phyloP scores from a whole-genome alignment of 331 rosid genomes.

The Cydonia oblonga region DNA sequence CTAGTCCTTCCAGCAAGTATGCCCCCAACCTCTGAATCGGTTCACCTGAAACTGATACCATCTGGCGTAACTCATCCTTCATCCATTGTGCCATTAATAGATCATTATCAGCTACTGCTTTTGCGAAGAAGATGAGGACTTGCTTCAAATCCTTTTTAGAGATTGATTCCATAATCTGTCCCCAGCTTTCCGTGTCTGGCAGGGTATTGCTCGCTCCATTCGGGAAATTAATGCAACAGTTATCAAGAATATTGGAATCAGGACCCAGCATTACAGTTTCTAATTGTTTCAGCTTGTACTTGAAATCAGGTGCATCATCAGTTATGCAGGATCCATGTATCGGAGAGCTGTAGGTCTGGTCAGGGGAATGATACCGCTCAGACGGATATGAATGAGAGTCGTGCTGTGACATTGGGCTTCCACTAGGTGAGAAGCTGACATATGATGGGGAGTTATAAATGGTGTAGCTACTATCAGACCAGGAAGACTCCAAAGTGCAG shows the following conservation, averaged over 20 bases:
- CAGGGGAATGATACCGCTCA: slow-evolving; percentile 48
- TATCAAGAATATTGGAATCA: slow-evolving; percentile 46
- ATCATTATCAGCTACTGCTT: slow-evolving; percentile 66
- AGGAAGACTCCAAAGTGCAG: slow-evolving; percentile 87
- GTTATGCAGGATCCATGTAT: slow-evolving; percentile 71
- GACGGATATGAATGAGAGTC: slow-evolving; percentile 47
- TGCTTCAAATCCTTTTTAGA: slow-evolving; percentile 54
- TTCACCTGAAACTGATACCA: slow-evolving; percentile 90
- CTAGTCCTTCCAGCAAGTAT: slow-evolving; percentile 92
- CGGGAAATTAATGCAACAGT: slow-evolving; percentile 35
- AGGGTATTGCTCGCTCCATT: slow-evolving; percentile 27
- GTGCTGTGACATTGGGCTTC: slow-evolving; percentile 63
- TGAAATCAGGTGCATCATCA: slow-evolving; percentile 50
- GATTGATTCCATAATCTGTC: slow-evolving; percentile 55
- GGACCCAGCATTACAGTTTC: slow-evolving; percentile 91
- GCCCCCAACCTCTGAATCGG: slow-evolving; percentile 96
- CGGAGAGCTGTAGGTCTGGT: slow-evolving; percentile 55
- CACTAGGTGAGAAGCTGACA: slow-evolving; percentile 56
- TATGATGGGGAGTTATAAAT: slow-evolving; percentile 50
- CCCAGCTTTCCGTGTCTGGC: slow-evolving; percentile 57
- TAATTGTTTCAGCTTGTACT: slow-evolving; percentile 68
- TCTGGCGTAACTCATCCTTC: slow-evolving; percentile 60
- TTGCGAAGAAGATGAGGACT: slow-evolving; percentile 65
- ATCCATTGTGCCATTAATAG: slow-evolving; percentile 58
- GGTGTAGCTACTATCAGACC: slow-evolving; percentile 26